Evolutionary conservation across 441 rosid genomes (phyloP), one percentile per base, ranked within the genome.

Genomic region (Eutrema salsugineum): DNA sequence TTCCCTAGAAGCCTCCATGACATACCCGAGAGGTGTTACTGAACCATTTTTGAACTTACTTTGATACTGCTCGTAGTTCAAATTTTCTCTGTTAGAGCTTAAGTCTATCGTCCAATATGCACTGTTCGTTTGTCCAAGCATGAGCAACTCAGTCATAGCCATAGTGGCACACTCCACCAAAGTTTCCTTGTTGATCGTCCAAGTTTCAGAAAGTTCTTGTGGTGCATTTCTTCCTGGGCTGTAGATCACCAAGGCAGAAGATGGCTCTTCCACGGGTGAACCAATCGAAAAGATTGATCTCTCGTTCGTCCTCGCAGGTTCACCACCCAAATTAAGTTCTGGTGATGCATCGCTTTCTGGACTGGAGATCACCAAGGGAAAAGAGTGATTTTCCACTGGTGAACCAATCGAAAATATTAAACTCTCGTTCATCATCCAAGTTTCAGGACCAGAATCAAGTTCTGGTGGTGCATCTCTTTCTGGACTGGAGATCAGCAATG

Each of bases 1-100:
- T 30, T 76, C 84, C 65, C 86, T 79, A 14, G 89, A 66, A 53
- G 84, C 83, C 68, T 87, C 84, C 1, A 74, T n/a, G 38, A 71
- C 67, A 58, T 59, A 80, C 16, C 81, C 83, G 19, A 15, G 22
- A 8, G 75, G 81, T 60, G 65, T 75, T 78, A 5, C 61, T 53
- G 38, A 12, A 12, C 76, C 36, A 39, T 46, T 69, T 15, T 16
- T 27, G 50, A 43, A 63, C 46, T 6, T 24, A 53, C 81, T 81
- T 68, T 24, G 38, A 36, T 82, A 83, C 65, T 72, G 81, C 2
- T 75, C 80, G 6, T 54, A 70, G 59, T 85, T 77, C 60, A 85
- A 44, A 11, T 76, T 22, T 14, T 79, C 86, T 42, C 63, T 75
- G n/a, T 58, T 81, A 9, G 83, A 77, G 43, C 65, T 64, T 53